These are phyloP conservation scores for Whalleya microplaca DNA, from an alignment of 2,329 filamentous ascomycete species.

Conservation along the genomic window DNA sequence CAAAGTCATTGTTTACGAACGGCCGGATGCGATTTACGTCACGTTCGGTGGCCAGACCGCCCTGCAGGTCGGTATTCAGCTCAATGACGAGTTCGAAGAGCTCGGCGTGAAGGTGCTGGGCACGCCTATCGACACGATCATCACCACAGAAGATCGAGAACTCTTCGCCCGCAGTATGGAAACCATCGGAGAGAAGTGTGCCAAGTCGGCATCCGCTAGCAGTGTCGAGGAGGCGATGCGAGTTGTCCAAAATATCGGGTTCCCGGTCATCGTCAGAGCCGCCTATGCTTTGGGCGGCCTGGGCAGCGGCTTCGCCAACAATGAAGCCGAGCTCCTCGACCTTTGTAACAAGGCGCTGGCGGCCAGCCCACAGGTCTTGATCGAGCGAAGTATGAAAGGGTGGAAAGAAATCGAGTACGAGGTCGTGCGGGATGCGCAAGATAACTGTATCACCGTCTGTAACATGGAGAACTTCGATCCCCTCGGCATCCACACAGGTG, in stretches of 20 bases:
- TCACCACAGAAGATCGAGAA: constrained; percentile 97
- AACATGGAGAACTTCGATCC: constrained; percentile 99
- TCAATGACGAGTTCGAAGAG: constrained; percentile 93
- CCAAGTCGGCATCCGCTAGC: constrained; percentile 92
- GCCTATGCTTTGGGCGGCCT: constrained; percentile 95
- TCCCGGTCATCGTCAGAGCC: constrained; percentile 94
- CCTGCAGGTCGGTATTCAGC: constrained; percentile 92
- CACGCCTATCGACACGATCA: constrained; percentile 96
- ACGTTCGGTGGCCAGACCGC: constrained; percentile 98
- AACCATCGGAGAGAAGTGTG: constrained; percentile 95
- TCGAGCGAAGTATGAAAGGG: constrained; percentile 98
- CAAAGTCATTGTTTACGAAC: constrained; percentile 94
- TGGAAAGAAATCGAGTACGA: constrained; percentile 99
- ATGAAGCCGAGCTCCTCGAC: constrained; percentile 79
- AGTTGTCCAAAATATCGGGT: constrained; percentile 90
- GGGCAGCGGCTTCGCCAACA: constrained; percentile 92
- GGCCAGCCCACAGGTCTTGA: constrained; percentile 91
- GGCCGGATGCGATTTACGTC: constrained; percentile 94
- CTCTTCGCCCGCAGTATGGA: constrained; percentile 98
- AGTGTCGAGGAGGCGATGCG: constrained; percentile 84
- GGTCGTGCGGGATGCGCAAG: constrained; percentile 90
- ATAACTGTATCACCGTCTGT: constrained; percentile 99
- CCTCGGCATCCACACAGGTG: constrained; percentile 95
- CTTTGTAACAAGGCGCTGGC: constrained; percentile 95
- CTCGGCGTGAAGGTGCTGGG: constrained; percentile 94